Evolutionary conservation across 163 green algal species (phyloP).

Genomic region (Scenedesmus sp.): DNA sequence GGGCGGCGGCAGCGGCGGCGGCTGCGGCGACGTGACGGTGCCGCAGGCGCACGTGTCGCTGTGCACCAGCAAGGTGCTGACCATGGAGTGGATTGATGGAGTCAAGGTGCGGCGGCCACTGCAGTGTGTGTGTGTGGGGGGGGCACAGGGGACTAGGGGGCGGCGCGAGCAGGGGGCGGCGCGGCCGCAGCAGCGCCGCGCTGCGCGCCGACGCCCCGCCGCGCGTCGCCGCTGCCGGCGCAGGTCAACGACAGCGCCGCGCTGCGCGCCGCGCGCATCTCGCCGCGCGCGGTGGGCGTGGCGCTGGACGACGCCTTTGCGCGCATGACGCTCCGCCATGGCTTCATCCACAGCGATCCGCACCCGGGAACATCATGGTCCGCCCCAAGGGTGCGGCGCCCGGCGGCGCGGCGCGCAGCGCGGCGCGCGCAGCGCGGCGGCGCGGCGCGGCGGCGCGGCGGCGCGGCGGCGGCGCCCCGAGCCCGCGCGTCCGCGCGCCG

Average conservation of each 20-base stretch:
- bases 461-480: too few relatives aligned
- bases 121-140: too few relatives aligned
- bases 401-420: too few relatives aligned
- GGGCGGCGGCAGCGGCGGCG: not conserved
- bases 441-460: too few relatives aligned
- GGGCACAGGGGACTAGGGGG: too few relatives aligned
- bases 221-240: not conserved
- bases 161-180: too few relatives aligned
- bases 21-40: conserved; percentile 27
- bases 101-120: conserved; percentile 32
- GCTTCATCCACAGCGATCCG: conserved; percentile 86
- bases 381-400: conserved; percentile 58
- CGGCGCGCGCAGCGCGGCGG: too few relatives aligned
- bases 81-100: conserved; percentile 87
- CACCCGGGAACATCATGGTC: conserved; percentile 81
- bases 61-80: conserved; percentile 69
- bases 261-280: conserved; percentile 55
- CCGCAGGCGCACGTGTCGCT: conserved; percentile 46
- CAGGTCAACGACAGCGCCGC: conserved; percentile 46
- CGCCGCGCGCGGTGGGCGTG: conserved; percentile 67
- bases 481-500: not conserved
- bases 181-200: too few relatives aligned
- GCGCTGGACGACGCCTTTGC: conserved; percentile 82
- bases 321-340: conserved; percentile 83
- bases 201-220: too few relatives aligned